A percentile compares a stretch with the other conserved stretches of the same genome.
Conservation (phyloP, 2,329 filamentous ascomycete genomes). For the Herpotrichia juniperi region DNA sequence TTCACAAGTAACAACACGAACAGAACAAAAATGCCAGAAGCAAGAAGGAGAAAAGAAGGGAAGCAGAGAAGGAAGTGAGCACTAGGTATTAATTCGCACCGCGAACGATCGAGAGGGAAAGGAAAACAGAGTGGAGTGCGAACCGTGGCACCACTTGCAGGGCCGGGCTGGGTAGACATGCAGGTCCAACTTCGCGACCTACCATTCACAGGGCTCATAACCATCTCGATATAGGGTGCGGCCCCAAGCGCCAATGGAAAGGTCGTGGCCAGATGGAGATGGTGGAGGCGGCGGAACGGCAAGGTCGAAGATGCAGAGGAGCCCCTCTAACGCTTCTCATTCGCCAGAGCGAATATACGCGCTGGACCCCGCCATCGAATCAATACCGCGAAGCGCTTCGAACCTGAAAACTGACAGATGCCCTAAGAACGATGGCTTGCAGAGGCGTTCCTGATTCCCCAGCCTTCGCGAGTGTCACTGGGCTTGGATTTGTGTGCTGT, state of each 20-base stretch:
- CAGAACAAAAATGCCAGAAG: not conserved
- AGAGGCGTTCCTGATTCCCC: slow-evolving; percentile 2
- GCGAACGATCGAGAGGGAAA: not conserved
- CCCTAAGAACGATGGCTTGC: not conserved
- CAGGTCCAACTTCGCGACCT: slow-evolving; percentile 18
- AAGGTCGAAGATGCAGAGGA: not conserved
- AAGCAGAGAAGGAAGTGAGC: slow-evolving; percentile 13
- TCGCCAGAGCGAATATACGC: slow-evolving; percentile 1
- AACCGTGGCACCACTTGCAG: slow-evolving; percentile 5
- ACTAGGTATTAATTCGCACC: not conserved
- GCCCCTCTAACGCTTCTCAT: slow-evolving; percentile 3
- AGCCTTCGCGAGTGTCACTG: not conserved
- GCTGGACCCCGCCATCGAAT: slow-evolving; percentile 6
- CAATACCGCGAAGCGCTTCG: slow-evolving; percentile 16
- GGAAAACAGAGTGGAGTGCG: slow-evolving; percentile 1
- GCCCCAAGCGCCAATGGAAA: slow-evolving; percentile 10
- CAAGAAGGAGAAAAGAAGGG: slow-evolving; percentile 11
- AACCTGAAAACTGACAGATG: slow-evolving; percentile 5
- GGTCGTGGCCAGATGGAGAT: slow-evolving; percentile 13
- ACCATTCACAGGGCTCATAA: slow-evolving; percentile 9
- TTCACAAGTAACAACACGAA: not conserved
- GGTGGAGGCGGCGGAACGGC: slow-evolving; percentile 9
- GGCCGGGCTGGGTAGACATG: slow-evolving; percentile 7
- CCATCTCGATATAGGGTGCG: slow-evolving; percentile 15
- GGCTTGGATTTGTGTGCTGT: not conserved